Base-by-base conservation (phyloP, 2,329 filamentous ascomycete genomes). In the Microcyclospora pomicola region DNA sequence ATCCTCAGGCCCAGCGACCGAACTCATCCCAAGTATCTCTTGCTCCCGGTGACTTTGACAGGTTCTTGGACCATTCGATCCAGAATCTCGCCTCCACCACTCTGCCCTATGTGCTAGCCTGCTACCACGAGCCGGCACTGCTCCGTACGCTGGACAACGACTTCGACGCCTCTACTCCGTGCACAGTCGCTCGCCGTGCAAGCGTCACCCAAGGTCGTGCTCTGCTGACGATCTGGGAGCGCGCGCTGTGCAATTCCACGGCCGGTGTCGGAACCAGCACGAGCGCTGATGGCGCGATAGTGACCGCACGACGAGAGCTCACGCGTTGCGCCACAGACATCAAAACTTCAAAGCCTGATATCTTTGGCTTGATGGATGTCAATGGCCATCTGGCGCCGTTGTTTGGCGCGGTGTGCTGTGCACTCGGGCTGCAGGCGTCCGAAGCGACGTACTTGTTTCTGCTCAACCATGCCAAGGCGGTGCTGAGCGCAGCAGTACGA, bases 141-240 rank as follows among this genome's bases (percentile, higher is more conserved):
- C 63, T 86, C 5, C 56, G 66, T 9, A 57, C 61, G 0, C 67
- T 88, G 5, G 83, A 88, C 62, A 83, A 91, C 61, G 67, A 72
- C 47, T 73, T 83, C 35, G 84, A 91, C 58, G 82, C 84, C 7
- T 73, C 75, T 19, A 77, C 82, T 7, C 70, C 82, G 33, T 91
- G 83, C 60, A 77, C 80, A n/a, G 83, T 91, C 11, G 82, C 79
- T 10, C 69, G 82, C 0, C 72, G 83, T 13, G 82, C 83, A 0
- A 83, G 77, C 46, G 69, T 81, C 35, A 75, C 80, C 1, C 83
- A 91, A 59, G 83, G 83, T 7, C 66, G 81, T 39, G 83, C 83
- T 3, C 62, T 91, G 41, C 66, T 88, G 7, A 69, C 71, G 5
- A 73, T 91, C 24, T 91, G 82, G 81, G 81, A 87, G 54, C 45